Conservation (phyloP, 2,329 filamentous ascomycete species). For the Purpureocillium lavendulum region DNA sequence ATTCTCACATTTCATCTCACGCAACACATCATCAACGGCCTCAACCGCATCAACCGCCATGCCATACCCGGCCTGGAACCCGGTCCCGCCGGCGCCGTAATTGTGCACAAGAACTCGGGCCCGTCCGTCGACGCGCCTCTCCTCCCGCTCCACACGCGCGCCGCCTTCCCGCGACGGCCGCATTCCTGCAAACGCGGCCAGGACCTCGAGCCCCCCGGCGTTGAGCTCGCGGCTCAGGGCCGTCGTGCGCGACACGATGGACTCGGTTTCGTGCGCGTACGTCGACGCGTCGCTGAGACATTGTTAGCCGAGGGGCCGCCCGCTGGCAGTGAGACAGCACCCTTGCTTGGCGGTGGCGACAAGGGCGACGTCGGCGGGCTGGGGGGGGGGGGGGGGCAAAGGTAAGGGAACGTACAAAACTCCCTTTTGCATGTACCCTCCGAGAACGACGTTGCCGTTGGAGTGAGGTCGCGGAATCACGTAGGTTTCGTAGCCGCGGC, state of each 20-base stretch:
- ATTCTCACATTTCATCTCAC: conserved; percentile 1
- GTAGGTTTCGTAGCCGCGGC: conserved; percentile 30
- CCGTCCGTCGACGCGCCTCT: conserved; percentile 13
- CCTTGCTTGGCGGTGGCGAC: no score
- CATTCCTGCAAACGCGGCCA: conserved; percentile 23
- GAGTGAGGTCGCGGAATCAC: conserved; percentile 28
- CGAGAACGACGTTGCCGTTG: conserved; percentile 23
- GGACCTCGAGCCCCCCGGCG: conserved; percentile 15
- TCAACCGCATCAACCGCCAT: conserved; percentile 28
- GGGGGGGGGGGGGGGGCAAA: no score
- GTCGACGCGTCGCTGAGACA: conserved; percentile 20
- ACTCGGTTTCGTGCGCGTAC: conserved; percentile 25
- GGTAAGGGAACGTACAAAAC: no score
- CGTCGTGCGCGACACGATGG: conserved; percentile 26
- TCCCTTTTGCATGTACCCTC: conserved; percentile 30
- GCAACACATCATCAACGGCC: conserved; percentile 18
- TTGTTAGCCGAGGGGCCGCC: no score
- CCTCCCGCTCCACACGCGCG: conserved; percentile 34
- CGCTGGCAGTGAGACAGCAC: not conserved
- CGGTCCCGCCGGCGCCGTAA: conserved; percentile 36
- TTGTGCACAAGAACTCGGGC: conserved; percentile 26
- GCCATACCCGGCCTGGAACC: conserved; percentile 33
- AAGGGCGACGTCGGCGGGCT: no score
- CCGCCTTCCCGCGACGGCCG: conserved; percentile 30
- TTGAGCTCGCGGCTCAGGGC: conserved; percentile 21